Base-by-base conservation (phyloP, 208 protist species). In the Sergeia podlipaevii region DNA sequence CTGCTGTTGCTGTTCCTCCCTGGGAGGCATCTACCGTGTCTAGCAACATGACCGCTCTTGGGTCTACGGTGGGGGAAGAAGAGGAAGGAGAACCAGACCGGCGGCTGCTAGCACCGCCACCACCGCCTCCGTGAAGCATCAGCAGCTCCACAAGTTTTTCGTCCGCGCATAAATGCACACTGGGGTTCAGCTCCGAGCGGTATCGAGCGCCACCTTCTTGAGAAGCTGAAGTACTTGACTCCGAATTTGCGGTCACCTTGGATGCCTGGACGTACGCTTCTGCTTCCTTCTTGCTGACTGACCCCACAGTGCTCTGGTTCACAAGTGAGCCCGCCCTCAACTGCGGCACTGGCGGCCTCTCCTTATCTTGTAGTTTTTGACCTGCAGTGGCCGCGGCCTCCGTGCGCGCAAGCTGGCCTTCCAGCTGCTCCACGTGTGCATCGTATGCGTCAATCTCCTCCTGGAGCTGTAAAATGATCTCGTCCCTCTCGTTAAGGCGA, bases 401-500 rank as follows among this genome's bases (percentile, higher is more conserved):
- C 52, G 27, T 55, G 50, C 34, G 32, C 15, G 80, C 79, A 24
- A 93, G 46, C 41, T 75, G 63, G 28, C 77, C 70, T 52, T 95
- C 86, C 21, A 95, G 58, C 50, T 63, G 36, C 49, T 88, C 67
- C 50, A 92, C 74, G 46, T 91, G 88, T 13, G 62, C 64, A 44
- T 94, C 84, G 63, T 92, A 94, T 0, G 85, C 82, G 48, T 94
- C 85, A 13, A 96, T 37, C 54, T 96, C 89, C 39, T 93, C 83
- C 43, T 97, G 84, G 44, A 97, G 56, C 20, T 75, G 60, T 39
- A 94, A 50, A 23, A 97, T 95, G 10, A 81, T 83, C 65, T 97
- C 87, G 52, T 98, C 96, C 18, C 94, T 69, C 61, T 98, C 93
- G 57, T 96, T 96, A 2, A 98, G 67, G 10, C 94, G 74, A 10